phyloP scores from a whole-genome alignment of 1,139 yeast genomes.

The Hemisphaericaspora xylofermentans region DNA sequence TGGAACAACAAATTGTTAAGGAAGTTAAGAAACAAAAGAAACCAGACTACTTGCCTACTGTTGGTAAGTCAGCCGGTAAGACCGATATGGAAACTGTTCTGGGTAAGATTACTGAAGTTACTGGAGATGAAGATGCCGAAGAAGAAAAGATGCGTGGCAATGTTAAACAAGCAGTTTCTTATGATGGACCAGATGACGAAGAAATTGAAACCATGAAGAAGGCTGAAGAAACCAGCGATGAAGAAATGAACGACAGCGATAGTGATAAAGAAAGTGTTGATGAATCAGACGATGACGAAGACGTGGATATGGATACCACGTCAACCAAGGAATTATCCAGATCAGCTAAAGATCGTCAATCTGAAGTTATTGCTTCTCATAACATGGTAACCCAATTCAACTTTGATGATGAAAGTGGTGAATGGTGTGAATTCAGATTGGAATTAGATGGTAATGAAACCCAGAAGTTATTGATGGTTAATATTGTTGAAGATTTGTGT shows the following conservation, averaged over 20 bases:
- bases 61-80: constrained; percentile 74
- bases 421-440: constrained; percentile 89
- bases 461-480: constrained; percentile 95
- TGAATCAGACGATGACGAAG: constrained; percentile 20
- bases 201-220: constrained; percentile 83
- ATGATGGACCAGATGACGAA: constrained; percentile 93
- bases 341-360: constrained; percentile 79
- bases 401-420: constrained; percentile 85
- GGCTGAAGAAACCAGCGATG: constrained; percentile 74
- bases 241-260: constrained; percentile 45
- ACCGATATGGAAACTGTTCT: constrained; percentile 40
- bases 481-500: constrained; percentile 90
- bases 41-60: constrained; percentile 53
- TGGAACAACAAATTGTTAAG: constrained; percentile 73
- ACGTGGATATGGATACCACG: constrained; percentile 24
- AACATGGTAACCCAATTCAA: constrained; percentile 74
- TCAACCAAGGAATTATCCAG: constrained; percentile 40
- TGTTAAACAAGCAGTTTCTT: constrained; percentile 83
- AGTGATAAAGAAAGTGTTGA: constrained; percentile 24
- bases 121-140: constrained; percentile 68
- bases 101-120: constrained; percentile 34
- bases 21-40: constrained; percentile 83
- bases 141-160: constrained; percentile 40
- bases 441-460: constrained; percentile 77
- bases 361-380: constrained; percentile 72